Evolutionary conservation across 345 rosid genomes (phyloP).

Genomic region (Salix koriyanagi): DNA sequence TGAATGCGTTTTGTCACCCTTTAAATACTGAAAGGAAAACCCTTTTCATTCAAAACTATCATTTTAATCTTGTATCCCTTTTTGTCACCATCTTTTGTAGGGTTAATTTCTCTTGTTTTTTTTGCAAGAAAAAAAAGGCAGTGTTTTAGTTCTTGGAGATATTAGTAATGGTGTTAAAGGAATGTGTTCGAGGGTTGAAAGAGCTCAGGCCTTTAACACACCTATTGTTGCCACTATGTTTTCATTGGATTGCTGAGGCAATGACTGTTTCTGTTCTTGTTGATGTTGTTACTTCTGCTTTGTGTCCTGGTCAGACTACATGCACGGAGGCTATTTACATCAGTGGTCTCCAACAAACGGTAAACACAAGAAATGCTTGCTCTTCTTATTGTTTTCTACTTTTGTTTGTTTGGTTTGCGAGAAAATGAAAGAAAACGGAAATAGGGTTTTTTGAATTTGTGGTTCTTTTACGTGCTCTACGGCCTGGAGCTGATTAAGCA

Average conservation of each 20-base stretch:
- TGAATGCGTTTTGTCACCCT: not conserved
- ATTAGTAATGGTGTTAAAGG: constrained; percentile 14
- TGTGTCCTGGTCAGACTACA: constrained; percentile 45
- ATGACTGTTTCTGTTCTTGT: constrained; percentile 64
- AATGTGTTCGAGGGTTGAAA: constrained; percentile 14
- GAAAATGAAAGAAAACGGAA: not conserved
- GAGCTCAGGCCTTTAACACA: constrained; percentile 44
- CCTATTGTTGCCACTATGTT: constrained; percentile 42
- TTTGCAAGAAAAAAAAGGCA: not conserved
- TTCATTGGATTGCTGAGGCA: constrained; percentile 54
- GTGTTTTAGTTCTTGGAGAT: not conserved
- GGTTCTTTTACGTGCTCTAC: not conserved
- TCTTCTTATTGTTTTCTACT: not conserved
- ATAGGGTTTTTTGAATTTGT: not conserved
- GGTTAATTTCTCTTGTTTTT: not conserved
- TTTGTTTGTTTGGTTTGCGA: not conserved
- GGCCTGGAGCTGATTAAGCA: not conserved
- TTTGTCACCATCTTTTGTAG: not conserved
- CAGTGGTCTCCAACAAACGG: constrained; percentile 54
- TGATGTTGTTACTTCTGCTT: constrained; percentile 45
- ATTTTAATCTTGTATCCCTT: not conserved
- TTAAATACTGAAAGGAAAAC: not conserved
- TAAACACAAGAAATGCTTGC: not conserved
- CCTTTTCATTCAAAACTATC: not conserved
- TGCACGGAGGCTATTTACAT: constrained; percentile 51